A percentile compares a stretch with the other conserved stretches of the same genome.
Evolutionary conservation across 345 rosid genomes (phyloP).

Genomic region (Melaleuca quinquenervia): DNA sequence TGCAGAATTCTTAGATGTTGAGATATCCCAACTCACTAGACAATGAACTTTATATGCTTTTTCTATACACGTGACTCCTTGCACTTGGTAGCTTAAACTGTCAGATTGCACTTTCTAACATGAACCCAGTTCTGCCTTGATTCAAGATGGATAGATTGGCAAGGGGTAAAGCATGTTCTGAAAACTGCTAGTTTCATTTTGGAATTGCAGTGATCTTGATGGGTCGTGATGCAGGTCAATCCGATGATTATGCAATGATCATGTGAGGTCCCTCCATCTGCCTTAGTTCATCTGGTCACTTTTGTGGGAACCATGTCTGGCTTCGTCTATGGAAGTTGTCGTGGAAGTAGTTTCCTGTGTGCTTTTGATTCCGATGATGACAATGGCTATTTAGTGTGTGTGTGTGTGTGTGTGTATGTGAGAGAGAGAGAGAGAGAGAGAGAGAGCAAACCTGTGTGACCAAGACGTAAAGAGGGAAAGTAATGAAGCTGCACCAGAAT

Average conservation of each 20-base stretch:
- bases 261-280: not conserved
- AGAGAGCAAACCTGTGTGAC: conserved; percentile 34
- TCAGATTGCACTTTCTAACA: not conserved
- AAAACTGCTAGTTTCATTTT: not conserved
- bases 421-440: not conserved
- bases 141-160: not conserved
- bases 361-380: not conserved
- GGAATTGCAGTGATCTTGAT: not conserved
- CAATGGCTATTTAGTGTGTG: not conserved
- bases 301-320: not conserved
- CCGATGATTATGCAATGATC: not conserved
- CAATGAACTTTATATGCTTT: not conserved
- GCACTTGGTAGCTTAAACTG: not conserved
- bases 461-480: conserved; percentile 58
- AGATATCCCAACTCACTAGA: not conserved
- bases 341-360: not conserved
- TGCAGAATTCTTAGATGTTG: not conserved
- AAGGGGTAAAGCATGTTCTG: not conserved
- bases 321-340: not conserved
- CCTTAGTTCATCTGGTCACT: not conserved
- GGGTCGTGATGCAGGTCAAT: not conserved
- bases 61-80: not conserved
- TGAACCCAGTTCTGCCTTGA: not conserved
- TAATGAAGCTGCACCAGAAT: conserved; percentile 55
- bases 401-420: no score